A percentile compares a stretch with the other conserved stretches of the same genome.
phyloP scores from a whole-genome alignment of 1,284 basidiomycete genomes.

The Leccinum subspadiceum region DNA sequence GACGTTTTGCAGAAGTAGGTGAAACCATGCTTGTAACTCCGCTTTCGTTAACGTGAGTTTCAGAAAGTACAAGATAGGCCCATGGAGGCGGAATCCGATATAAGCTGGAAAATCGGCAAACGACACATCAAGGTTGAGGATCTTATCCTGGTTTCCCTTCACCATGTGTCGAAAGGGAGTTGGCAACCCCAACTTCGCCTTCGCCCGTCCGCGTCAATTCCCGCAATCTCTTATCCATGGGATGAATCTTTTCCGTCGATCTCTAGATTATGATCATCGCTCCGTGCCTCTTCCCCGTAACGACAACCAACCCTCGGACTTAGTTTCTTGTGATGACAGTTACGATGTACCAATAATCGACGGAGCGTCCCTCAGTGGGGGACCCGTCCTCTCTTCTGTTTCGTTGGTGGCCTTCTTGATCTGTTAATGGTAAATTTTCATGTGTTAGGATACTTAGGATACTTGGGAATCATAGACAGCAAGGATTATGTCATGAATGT shows the following conservation, averaged over 20 bases:
- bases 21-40: not conserved
- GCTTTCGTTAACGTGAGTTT: constrained; percentile 8
- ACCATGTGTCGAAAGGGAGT: constrained; percentile 75
- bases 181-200: constrained; percentile 77
- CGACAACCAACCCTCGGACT: not conserved
- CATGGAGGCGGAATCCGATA: constrained; percentile 60
- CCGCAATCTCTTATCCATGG: constrained; percentile 1
- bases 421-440: not conserved
- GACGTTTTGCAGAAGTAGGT: constrained; percentile 52
- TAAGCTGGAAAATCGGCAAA: constrained; percentile 58
- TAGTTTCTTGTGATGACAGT: not conserved
- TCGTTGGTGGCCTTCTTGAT: not conserved
- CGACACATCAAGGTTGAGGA: constrained; percentile 58
- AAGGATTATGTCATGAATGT: not conserved
- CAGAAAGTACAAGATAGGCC: constrained; percentile 48
- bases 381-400: not conserved
- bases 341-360: not conserved
- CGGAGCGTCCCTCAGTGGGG: not conserved
- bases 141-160: constrained; percentile 67
- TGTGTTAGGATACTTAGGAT: not conserved
- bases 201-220: constrained; percentile 8
- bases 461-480: not conserved
- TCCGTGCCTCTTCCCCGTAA: not conserved
- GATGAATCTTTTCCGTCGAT: constrained; percentile 1
- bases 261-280: constrained; percentile 2